Percentiles rank a stretch among this genome's conserved stretches.
phyloP scores from a whole-genome alignment of 2,329 filamentous ascomycete species.

The Aurifilum marmelostoma region DNA sequence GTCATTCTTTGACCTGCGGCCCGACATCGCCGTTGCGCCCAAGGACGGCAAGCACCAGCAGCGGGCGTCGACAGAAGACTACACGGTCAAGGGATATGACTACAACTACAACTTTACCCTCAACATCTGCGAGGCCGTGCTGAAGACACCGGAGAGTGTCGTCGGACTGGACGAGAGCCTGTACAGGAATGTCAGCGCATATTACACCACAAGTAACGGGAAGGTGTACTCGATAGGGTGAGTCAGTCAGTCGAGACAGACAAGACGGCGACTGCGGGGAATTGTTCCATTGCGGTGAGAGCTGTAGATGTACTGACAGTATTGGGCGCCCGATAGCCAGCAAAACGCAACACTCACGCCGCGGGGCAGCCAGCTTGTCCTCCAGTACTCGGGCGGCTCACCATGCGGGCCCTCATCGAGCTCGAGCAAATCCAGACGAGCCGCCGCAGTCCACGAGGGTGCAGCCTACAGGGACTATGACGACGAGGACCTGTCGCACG shows the following conservation, averaged over 20 bases:
- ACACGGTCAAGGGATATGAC: conserved; percentile 72
- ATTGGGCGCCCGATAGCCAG: conserved; percentile 44
- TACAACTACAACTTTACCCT: conserved; percentile 81
- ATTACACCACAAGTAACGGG: conserved; percentile 64
- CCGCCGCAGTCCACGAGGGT: conserved; percentile 34
- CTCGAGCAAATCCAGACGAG: conserved; percentile 35
- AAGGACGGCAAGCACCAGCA: conserved; percentile 49
- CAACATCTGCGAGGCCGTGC: conserved; percentile 79
- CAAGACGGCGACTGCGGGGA: no score
- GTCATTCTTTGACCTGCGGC: conserved; percentile 62
- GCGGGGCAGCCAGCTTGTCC: conserved; percentile 73
- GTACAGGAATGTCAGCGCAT: conserved; percentile 79
- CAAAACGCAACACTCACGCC: conserved; percentile 58
- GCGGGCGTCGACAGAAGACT: conserved; percentile 51
- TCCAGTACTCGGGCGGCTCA: conserved; percentile 78
- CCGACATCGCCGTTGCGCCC: conserved; percentile 52
- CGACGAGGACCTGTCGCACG: conserved; percentile 35
- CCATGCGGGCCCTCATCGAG: conserved; percentile 63
- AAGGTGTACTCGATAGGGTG: conserved; percentile 77
- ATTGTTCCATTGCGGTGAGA: no score
- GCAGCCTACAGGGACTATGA: conserved; percentile 35
- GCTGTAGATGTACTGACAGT: conserved; percentile 20
- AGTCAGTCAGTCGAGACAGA: conserved; percentile 34
- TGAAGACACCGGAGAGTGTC: conserved; percentile 65
- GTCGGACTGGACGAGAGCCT: conserved; percentile 63